Evolutionary conservation across 495 filamentous ascomycete genomes (phyloP).

Genomic region (Lasiosphaeria ovina): DNA sequence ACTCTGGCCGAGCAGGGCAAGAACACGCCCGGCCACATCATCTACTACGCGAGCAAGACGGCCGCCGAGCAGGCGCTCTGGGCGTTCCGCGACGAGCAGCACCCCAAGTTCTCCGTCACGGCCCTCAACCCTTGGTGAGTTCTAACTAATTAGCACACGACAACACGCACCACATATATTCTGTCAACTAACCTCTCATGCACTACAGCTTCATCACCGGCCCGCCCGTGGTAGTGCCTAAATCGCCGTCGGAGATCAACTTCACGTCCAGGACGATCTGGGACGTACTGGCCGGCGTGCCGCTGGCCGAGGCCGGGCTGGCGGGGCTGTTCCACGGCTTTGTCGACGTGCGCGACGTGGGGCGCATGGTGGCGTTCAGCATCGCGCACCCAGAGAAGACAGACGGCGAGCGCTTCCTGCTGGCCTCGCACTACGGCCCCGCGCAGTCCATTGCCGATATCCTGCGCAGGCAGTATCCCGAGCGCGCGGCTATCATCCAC

Average conservation of each 20-base stretch:
- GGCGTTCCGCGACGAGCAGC: constrained; percentile 50
- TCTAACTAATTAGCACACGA: too few relatives aligned
- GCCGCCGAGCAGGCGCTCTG: constrained; percentile 52
- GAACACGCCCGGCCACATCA: constrained; percentile 28
- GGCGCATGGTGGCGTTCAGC: constrained; percentile 35
- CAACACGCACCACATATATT: not conserved
- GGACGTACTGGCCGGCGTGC: constrained; percentile 25
- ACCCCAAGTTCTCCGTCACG: constrained; percentile 50
- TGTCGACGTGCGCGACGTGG: constrained; percentile 49
- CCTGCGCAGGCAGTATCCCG: constrained; percentile 36
- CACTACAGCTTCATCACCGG: constrained; percentile 27
- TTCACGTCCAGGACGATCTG: constrained; percentile 22
- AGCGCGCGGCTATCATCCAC: constrained; percentile 32
- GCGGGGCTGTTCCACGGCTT: constrained; percentile 20
- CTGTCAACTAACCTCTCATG: not conserved
- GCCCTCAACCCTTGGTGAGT: constrained; percentile 45
- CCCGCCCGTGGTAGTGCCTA: constrained; percentile 28
- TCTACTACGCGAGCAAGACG: constrained; percentile 57
- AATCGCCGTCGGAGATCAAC: constrained; percentile 17
- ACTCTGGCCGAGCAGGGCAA: constrained; percentile 28
- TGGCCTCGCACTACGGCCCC: constrained; percentile 23
- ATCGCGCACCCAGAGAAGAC: constrained; percentile 33
- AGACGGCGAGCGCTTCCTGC: constrained; percentile 39
- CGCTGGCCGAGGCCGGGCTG: constrained; percentile 9
- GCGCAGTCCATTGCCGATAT: constrained; percentile 42